Percentiles rank a stretch among this genome's conserved stretches.
Conservation (phyloP, 169 alveolate species). For the Perkinsus olseni region DNA sequence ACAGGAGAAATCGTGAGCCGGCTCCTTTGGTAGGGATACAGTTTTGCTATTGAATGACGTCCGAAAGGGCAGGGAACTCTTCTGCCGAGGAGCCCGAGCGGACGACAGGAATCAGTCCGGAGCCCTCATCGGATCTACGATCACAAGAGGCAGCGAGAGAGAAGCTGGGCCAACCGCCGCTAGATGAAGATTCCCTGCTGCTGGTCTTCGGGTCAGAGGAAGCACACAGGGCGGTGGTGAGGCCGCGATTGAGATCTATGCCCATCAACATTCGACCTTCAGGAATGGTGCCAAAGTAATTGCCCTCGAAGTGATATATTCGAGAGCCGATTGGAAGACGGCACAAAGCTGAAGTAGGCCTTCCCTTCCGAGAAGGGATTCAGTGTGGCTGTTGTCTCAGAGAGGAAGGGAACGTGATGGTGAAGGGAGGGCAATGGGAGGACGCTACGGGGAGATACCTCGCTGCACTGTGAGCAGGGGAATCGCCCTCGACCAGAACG, state of each 20-base stretch:
- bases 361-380: neutral
- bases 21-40: too few species aligned
- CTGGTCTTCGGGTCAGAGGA: neutral
- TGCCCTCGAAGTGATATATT: neutral
- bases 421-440: neutral
- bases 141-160: neutral
- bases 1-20: too few species aligned
- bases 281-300: neutral
- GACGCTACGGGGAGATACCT: neutral
- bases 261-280: neutral
- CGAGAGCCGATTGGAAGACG: neutral
- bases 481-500: too few species aligned
- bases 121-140: neutral
- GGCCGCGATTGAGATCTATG: neutral
- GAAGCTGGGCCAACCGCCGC: neutral
- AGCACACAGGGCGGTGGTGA: neutral
- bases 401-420: neutral
- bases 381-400: neutral
- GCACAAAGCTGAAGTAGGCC: neutral
- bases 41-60: too few species aligned
- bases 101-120: too few species aligned
- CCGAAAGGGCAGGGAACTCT: too few species aligned
- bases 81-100: too few species aligned
- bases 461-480: neutral
- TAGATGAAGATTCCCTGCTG: neutral